Base-by-base conservation (phyloP, 805 yeast species). In the Kazachstania taianensis region DNA sequence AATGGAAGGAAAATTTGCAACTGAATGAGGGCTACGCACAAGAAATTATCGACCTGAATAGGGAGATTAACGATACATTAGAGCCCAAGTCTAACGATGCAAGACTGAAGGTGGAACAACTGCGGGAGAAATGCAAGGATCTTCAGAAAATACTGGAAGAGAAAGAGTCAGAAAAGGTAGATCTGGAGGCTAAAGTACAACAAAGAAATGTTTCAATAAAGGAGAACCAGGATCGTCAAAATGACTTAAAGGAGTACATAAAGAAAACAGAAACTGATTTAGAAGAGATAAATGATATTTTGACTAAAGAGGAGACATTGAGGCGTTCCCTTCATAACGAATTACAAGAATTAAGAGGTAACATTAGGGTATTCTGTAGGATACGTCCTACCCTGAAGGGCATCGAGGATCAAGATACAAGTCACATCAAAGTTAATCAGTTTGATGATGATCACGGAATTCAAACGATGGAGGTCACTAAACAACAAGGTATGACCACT, bases 281-380 rank as follows among this genome's bases (percentile, higher is more conserved):
- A 9, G 44, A 46, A 3, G 49, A 44, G 10, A 53, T 64, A 9
- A 62, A 62, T 20, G 55, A 57, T 7, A 53, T 60, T 22, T 53
- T 78, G 7, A 51, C 67, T 1, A 53, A 57, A 15, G 75, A 72
- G 40, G 89, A 81, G 45, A 55, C 63, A 1, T 50, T 63, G 25
- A 43, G 96, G 41, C 63, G 95, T 7, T 49, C 59, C 10, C 54
- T 82, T 1, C 96, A 85, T 50, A 78, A 83, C 50, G 67, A 66
- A 42, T 62, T 89, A 5, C 96, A 86, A 55, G 94, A 84, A 41
- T 56, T 89, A 26, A 82, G 86, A 56, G 97, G 98, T 1, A 92
- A 85, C 49, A 86, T 92, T 23, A 62, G 97, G 32, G 96, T 89
- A 0, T 84, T 79, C 48, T 89, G 96, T 53, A 67, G 98, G 26